Percentiles rank a stretch among this genome's conserved stretches.
Conservation (phyloP, 495 filamentous ascomycete species). For the Penicillium silybi region DNA sequence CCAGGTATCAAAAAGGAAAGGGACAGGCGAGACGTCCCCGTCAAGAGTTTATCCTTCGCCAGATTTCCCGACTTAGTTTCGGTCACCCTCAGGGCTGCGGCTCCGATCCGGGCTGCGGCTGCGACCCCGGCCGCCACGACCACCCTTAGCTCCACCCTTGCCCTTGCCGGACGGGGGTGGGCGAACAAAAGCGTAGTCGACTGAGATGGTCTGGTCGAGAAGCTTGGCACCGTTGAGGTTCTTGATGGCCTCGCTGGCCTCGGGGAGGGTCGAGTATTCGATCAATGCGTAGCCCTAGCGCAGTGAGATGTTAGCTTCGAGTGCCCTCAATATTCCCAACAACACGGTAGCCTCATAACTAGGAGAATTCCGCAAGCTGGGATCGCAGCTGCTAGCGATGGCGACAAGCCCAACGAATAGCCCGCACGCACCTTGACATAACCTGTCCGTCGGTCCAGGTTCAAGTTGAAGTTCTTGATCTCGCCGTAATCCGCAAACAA, state of each 20-base stretch:
- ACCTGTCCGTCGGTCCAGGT: constrained; percentile 89
- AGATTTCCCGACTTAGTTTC: constrained; percentile 25
- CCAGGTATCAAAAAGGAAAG: constrained; percentile 14
- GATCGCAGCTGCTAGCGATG: neutral
- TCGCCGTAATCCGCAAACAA: constrained; percentile 94
- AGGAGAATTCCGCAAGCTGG: neutral
- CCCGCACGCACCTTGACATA: constrained; percentile 81
- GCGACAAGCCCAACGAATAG: neutral
- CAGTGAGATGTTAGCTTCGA: constrained; percentile 8
- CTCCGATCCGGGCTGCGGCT: constrained; percentile 55
- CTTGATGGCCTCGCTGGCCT: constrained; percentile 82
- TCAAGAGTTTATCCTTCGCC: neutral
- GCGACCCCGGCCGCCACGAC: constrained; percentile 47
- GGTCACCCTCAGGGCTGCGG: constrained; percentile 51
- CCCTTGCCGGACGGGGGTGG: constrained; percentile 71
- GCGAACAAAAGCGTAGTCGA: constrained; percentile 96
- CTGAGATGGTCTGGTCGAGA: constrained; percentile 85
- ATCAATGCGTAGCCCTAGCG: constrained; percentile 85
- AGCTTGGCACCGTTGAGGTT: constrained; percentile 76
- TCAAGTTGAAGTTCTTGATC: constrained; percentile 95
- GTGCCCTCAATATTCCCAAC: neutral
- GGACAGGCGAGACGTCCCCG: neutral
- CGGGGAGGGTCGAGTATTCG: constrained; percentile 83
- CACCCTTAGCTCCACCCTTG: constrained; percentile 48
- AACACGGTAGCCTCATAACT: neutral